A percentile compares a stretch with the other conserved stretches of the same genome.
phyloP scores from a whole-genome alignment of 1,139 yeast genomes.

The Scheffersomyces parashehatae region DNA sequence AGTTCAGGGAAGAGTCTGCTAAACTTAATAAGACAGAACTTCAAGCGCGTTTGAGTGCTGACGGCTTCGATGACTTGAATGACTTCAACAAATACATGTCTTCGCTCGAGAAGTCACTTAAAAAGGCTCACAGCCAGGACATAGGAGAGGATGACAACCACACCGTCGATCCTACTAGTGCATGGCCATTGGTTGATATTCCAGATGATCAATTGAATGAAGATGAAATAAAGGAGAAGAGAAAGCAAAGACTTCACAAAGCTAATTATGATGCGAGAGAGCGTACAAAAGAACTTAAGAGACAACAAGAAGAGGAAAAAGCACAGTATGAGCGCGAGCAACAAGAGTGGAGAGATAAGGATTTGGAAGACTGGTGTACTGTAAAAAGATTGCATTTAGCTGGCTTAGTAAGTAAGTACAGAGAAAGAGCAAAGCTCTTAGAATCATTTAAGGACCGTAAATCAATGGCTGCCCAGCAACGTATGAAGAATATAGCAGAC shows the following conservation, averaged over 20 bases:
- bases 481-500: conserved; percentile 90
- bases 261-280: conserved; percentile 88
- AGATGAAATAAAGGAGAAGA: conserved; percentile 82
- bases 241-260: conserved; percentile 77
- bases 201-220: conserved; percentile 83
- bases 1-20: conserved; percentile 54
- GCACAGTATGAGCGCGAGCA: conserved; percentile 61
- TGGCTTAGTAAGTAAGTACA: conserved; percentile 54
- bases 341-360: conserved; percentile 72
- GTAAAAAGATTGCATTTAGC: conserved; percentile 66
- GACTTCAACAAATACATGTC: conserved; percentile 70
- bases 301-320: conserved; percentile 52
- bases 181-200: conserved; percentile 76
- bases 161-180: conserved; percentile 49
- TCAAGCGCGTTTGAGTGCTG: conserved; percentile 56
- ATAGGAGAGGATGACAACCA: conserved; percentile 46
- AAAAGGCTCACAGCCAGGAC: conserved; percentile 61
- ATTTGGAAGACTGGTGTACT: conserved; percentile 78
- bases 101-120: conserved; percentile 69
- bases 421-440: conserved; percentile 68
- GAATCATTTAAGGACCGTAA: conserved; percentile 86
- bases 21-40: conserved; percentile 45
- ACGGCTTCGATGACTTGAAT: conserved; percentile 74
- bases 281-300: conserved; percentile 77
- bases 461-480: conserved; percentile 85